Conservation (phyloP, 345 rosid genomes). For the Arabidopsis suecica region DNA sequence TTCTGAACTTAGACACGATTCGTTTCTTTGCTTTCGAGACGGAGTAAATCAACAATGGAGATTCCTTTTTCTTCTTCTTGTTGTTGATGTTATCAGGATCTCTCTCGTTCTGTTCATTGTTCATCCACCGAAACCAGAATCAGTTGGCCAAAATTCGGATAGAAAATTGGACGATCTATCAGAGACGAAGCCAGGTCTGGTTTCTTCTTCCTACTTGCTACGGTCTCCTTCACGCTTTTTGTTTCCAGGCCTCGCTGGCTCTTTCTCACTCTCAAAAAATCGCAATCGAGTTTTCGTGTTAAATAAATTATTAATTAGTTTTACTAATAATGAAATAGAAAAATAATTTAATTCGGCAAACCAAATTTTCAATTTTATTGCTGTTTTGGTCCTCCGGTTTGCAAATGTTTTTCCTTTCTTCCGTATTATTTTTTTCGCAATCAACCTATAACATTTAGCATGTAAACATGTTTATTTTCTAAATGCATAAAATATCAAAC, state of each 20-base stretch:
- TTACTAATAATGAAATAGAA: too few species aligned
- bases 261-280: slow-evolving; percentile 22
- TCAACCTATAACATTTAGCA: too few species aligned
- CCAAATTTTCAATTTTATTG: too few species aligned
- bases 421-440: too few species aligned
- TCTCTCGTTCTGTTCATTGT: slow-evolving; percentile 1
- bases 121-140: slow-evolving; percentile 18
- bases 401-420: too few species aligned
- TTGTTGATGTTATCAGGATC: neutral
- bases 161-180: neutral
- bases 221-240: slow-evolving; percentile 15
- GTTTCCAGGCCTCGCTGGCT: slow-evolving; percentile 24
- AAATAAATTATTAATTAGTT: too few species aligned
- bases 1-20: slow-evolving; percentile 9
- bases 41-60: neutral
- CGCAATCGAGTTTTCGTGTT: neutral
- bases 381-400: too few species aligned
- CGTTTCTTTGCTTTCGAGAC: neutral
- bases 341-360: too few species aligned
- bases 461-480: too few species aligned
- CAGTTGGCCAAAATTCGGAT: neutral
- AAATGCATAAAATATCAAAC: too few species aligned
- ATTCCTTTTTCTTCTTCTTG: slow-evolving; percentile 11
- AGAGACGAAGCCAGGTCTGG: neutral
- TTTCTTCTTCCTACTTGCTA: neutral